Conservation (phyloP, 2,329 filamentous ascomycete species). For the Penicillium expansum region DNA sequence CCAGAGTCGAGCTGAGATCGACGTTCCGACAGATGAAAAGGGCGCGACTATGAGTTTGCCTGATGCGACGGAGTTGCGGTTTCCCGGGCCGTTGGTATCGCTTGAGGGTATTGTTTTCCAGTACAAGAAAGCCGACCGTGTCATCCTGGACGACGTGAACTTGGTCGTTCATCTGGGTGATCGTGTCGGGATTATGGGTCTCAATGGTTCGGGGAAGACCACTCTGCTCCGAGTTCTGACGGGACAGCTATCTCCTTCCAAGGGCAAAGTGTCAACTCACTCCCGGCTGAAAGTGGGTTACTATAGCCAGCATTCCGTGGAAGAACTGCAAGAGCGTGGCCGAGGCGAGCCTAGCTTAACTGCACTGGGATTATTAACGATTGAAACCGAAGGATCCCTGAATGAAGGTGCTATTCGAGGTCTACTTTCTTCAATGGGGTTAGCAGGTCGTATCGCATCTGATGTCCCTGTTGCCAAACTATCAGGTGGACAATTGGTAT, state of each 20-base stretch:
- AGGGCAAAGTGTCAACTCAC: slow-evolving; percentile 64
- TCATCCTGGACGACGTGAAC: slow-evolving; percentile 61
- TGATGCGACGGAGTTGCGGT: slow-evolving; percentile 66
- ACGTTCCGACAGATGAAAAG: slow-evolving; percentile 63
- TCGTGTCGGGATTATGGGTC: slow-evolving; percentile 69
- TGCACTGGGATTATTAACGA: slow-evolving; percentile 61
- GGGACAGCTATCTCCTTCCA: slow-evolving; percentile 56
- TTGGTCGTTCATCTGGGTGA: slow-evolving; percentile 71
- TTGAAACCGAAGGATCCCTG: slow-evolving; percentile 52
- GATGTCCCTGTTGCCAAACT: slow-evolving; percentile 71
- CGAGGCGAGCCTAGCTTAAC: slow-evolving; percentile 56
- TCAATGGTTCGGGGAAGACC: slow-evolving; percentile 81
- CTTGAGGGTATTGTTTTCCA: slow-evolving; percentile 67
- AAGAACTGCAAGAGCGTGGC: slow-evolving; percentile 61
- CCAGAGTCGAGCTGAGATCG: slow-evolving; percentile 63
- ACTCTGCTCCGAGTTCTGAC: slow-evolving; percentile 71
- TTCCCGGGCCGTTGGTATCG: slow-evolving; percentile 70
- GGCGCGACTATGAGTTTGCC: slow-evolving; percentile 59
- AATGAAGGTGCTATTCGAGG: slow-evolving; percentile 67
- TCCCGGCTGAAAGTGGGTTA: slow-evolving; percentile 69
- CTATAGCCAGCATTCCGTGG: slow-evolving; percentile 77
- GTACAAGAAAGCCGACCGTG: slow-evolving; percentile 51
- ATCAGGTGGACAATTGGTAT: slow-evolving; percentile 74
- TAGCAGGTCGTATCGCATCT: slow-evolving; percentile 67
- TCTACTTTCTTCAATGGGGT: slow-evolving; percentile 65